Evolutionary conservation across 2,329 filamentous ascomycete genomes (phyloP), one percentile per base, ranked within the genome.

Genomic region (Keithomyces neogunnii): DNA sequence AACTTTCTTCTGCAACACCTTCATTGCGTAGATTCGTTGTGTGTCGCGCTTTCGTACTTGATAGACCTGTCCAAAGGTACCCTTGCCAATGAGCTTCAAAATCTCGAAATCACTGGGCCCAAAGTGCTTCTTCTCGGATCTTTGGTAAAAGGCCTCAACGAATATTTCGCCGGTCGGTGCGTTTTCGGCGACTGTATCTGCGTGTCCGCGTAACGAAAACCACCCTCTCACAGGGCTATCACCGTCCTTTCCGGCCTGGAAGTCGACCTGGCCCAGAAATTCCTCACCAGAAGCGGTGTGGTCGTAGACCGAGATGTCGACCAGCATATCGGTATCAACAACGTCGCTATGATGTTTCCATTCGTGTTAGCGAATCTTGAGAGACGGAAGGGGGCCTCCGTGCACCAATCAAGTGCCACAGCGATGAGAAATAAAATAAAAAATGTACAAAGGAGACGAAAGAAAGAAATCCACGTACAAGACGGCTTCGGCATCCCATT

Each of bases 31-130:
- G 55, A 99, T 96, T 44, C 93, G 85, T 62, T 85, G 84, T 0
- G 92, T 96, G 66, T 99, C 93, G 75, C 89, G 93, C 80, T 99
- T 99, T 61, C 89, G 86, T 5, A 99, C 93, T 67, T 99, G 93
- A 66, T 97, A 99, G 2, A 99, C 93, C 68, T 99, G 93, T 1
- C 93, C 93, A 66, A 99, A 99, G 0, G 93, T 99, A 50, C 93
- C 93, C 71, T 97, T 97, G 56, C 93, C 93, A 58, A 99, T 97
- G 51, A 99, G 81, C 67, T 95, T 93, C 55, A 99, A 73, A 49
- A 99, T 95, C 60, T 95, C 85, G 69, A 99, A 99, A 66, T 99
- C 93, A 59, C 89, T 89, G 2, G 93, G 93, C 2, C 93, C 93
- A 62, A 92, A 95, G 56, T 93, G 88, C 68, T 85, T 95, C 74